phyloP scores from a whole-genome alignment of 1,284 basidiomycete genomes.

The Marasmius oreades region DNA sequence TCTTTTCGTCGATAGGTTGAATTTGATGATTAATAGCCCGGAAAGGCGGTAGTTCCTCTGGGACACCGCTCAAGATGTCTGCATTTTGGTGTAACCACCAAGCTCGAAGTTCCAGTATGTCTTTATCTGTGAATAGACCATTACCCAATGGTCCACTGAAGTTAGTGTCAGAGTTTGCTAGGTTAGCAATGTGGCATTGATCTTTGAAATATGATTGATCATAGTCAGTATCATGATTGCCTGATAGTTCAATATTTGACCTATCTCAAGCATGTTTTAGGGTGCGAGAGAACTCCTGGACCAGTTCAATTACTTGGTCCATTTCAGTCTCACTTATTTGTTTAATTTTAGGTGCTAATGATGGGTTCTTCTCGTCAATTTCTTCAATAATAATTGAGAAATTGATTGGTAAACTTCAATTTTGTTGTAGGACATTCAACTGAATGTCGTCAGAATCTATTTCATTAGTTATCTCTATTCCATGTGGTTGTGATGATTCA shows the following conservation, averaged over 20 bases:
- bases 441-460: conserved; percentile 1
- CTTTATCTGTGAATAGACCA: conserved; percentile 3
- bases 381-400: conserved; percentile 4
- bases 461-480: background rate
- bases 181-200: background rate
- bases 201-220: background rate
- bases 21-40: conserved; percentile 30
- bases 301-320: background rate
- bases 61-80: conserved; percentile 21
- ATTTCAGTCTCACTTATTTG: background rate
- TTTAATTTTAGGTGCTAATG: background rate
- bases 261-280: background rate
- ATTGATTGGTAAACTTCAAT: conserved; percentile 2
- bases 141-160: background rate
- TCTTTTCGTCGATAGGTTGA: conserved; percentile 23
- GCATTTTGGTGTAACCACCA: conserved; percentile 18
- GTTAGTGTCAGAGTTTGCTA: background rate
- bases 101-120: conserved; percentile 19
- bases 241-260: background rate
- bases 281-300: conserved; percentile 4
- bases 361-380: background rate
- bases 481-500: background rate
- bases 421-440: background rate
- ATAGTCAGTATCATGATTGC: background rate
- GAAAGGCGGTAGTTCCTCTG: conserved; percentile 22